These are phyloP conservation scores for Cucumis cinereus DNA, from an alignment of 306 rosid species.

Conservation along the genomic window DNA sequence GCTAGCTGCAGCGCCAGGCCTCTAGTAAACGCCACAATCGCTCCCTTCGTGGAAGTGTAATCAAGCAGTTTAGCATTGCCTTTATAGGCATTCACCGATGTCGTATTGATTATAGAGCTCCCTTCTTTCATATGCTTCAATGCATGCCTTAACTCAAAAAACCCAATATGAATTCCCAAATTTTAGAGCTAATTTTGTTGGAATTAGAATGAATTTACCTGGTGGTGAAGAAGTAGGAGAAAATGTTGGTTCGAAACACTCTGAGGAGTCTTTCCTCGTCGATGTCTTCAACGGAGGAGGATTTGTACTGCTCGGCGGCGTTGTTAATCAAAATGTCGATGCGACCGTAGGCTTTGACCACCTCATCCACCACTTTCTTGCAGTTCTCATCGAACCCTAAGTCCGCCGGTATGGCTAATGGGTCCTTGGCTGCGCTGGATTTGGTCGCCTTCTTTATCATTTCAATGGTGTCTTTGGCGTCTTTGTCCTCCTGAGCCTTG, in stretches of 20 bases:
- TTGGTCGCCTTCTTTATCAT: conserved; percentile 31
- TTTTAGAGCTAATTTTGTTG: too few species aligned
- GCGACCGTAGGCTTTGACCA: conserved; percentile 35
- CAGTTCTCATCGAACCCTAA: conserved; percentile 67
- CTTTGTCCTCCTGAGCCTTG: conserved; percentile 58
- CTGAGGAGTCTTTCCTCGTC: conserved; percentile 47
- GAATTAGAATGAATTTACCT: neutral
- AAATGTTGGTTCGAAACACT: conserved; percentile 71
- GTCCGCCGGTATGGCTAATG: conserved; percentile 59
- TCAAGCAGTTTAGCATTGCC: conserved; percentile 27
- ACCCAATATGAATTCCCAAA: too few species aligned
- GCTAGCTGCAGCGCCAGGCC: conserved; percentile 31
- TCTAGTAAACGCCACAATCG: conserved; percentile 39
- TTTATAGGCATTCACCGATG: conserved; percentile 33
- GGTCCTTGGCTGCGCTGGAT: conserved; percentile 37
- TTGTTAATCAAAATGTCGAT: conserved; percentile 62
- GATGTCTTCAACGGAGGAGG: conserved; percentile 43
- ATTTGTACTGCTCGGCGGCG: conserved; percentile 59
- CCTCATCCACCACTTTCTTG: conserved; percentile 45
- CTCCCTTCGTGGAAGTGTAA: conserved; percentile 39
- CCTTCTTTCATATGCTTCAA: conserved; percentile 53
- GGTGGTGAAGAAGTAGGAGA: conserved; percentile 48
- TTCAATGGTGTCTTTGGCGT: conserved; percentile 46
- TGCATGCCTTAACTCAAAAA: conserved; percentile 24
- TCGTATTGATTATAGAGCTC: conserved; percentile 41